A percentile compares a stretch with the other conserved stretches of the same genome.
These are phyloP conservation scores for thale cress (Arabidopsis thaliana) DNA, from an alignment of 345 rosid genomes.

Conservation along the genomic window TAIR10.1 NC_003076.8:19082501-19083000, in stretches of 20 bases:
- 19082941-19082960: constrained; percentile 17
- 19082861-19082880: constrained; percentile 19
- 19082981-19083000: constrained; percentile 32
- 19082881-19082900: constrained; percentile 6
- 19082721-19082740: constrained; percentile 84
- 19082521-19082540: constrained; percentile 59
- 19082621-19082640: constrained; percentile 65
- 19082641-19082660: constrained; percentile 93
- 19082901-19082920: neutral
- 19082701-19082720: constrained; percentile 93
- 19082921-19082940: constrained; percentile 21
- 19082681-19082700: constrained; percentile 76
- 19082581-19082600: constrained; percentile 98
- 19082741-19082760: constrained; percentile 90
- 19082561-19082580: constrained; percentile 80
- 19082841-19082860: constrained; percentile 8
- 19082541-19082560: constrained; percentile 98
- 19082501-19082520: constrained; percentile 92
- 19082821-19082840: neutral
- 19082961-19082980: constrained; percentile 21
- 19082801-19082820: constrained; percentile 14
- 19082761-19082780: constrained; percentile 82
- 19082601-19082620: constrained; percentile 67
- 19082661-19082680: constrained; percentile 59
- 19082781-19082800: constrained; percentile 20